These are phyloP conservation scores for Mycena latifolia DNA, from an alignment of 768 basidiomycete genomes.

Conservation along the genomic window DNA sequence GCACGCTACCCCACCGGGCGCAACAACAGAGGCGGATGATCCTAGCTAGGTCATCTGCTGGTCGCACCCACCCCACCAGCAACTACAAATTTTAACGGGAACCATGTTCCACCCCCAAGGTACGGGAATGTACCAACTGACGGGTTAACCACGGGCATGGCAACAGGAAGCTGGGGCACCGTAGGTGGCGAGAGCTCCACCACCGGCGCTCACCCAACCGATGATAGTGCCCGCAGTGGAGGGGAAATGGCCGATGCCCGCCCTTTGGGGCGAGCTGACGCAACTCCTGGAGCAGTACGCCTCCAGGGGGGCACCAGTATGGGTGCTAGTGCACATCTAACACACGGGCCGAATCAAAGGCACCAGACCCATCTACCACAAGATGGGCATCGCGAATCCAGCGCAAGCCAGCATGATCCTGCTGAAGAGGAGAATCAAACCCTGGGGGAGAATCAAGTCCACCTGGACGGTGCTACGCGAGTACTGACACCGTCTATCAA, in stretches of 20 bases:
- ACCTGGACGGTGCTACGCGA: too few species aligned
- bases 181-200: constrained; percentile 6
- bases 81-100: neutral
- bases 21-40: neutral
- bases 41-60: neutral
- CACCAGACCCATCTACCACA: neutral
- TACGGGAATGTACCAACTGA: constrained; percentile 9
- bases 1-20: constrained; percentile 7
- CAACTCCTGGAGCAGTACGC: constrained; percentile 14
- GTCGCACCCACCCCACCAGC: neutral
- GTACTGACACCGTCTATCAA: too few species aligned
- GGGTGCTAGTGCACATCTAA: neutral
- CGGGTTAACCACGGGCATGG: neutral
- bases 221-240: constrained; percentile 9
- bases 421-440: too few species aligned
- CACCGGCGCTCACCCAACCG: constrained; percentile 4
- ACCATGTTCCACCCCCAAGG: too few species aligned
- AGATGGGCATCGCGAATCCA: neutral
- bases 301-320: constrained; percentile 8
- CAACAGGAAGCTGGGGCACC: neutral
- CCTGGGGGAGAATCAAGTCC: too few species aligned
- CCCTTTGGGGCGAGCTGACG: too few species aligned
- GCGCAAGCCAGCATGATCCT: too few species aligned
- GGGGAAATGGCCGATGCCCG: constrained; percentile 12
- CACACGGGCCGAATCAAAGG: constrained; percentile 2